phyloP scores from a whole-genome alignment of 2,329 filamentous ascomycete genomes.

The Xylariaceae sp. region DNA sequence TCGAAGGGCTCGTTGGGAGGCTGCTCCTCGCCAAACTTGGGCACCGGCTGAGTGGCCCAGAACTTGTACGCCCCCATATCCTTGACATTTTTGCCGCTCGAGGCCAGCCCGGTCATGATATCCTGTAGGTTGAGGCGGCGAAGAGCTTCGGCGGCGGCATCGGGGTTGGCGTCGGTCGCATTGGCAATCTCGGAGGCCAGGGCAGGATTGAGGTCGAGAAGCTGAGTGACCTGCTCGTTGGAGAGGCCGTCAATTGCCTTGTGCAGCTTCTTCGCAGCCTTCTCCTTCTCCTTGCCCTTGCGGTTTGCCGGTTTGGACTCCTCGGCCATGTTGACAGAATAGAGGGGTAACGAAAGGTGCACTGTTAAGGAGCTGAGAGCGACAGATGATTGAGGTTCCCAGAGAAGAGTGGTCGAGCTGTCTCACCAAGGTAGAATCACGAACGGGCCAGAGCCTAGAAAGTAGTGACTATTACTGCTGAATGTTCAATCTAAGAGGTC shows the following conservation, averaged over 20 bases:
- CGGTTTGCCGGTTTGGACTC: conserved; percentile 58
- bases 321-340: conserved; percentile 39
- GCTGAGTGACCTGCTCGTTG: conserved; percentile 54
- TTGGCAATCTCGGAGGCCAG: conserved; percentile 55
- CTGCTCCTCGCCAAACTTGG: conserved; percentile 63
- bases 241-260: conserved; percentile 50
- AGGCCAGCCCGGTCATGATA: conserved; percentile 68
- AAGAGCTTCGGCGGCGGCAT: conserved; percentile 44
- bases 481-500: too few species aligned
- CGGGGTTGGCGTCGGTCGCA: conserved; percentile 29
- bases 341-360: too few species aligned
- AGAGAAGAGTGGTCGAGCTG: too few species aligned
- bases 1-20: conserved; percentile 48
- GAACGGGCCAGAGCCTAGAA: too few species aligned
- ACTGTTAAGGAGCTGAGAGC: too few species aligned
- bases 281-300: conserved; percentile 40
- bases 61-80: conserved; percentile 98
- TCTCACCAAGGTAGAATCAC: too few species aligned
- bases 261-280: conserved; percentile 47
- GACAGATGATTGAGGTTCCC: not conserved
- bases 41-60: conserved; percentile 96
- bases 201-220: conserved; percentile 68
- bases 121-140: conserved; percentile 63
- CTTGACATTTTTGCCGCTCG: conserved; percentile 82
- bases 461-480: too few species aligned